Percentiles rank a stretch among this genome's conserved stretches.
These are phyloP conservation scores for Candida sanyaensis DNA, from an alignment of 1,139 yeast genomes.

Conservation along the genomic window DNA sequence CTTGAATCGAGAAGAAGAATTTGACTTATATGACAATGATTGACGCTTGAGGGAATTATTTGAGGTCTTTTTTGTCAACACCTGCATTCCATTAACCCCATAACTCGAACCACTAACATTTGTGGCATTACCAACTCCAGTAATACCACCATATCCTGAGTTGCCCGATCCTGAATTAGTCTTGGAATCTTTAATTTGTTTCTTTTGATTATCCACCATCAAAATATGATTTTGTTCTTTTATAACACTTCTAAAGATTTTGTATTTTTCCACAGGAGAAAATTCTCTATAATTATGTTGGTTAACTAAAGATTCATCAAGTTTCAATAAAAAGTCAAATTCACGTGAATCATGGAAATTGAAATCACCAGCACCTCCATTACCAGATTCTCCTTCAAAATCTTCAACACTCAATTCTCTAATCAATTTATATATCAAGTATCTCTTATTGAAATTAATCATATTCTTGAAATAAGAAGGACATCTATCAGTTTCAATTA, in stretches of 20 bases:
- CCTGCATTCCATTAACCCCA: slow-evolving; percentile 9
- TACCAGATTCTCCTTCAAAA: slow-evolving; percentile 17
- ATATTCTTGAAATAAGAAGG: slow-evolving; percentile 32
- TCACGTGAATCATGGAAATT: slow-evolving; percentile 42
- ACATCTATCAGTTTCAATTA: slow-evolving; percentile 37
- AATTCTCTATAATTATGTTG: slow-evolving; percentile 24
- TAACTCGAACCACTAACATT: background rate
- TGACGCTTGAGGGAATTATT: slow-evolving; percentile 39
- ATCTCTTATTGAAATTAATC: slow-evolving; percentile 47
- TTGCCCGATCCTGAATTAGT: background rate
- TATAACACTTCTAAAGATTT: slow-evolving; percentile 33
- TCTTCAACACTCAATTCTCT: slow-evolving; percentile 47
- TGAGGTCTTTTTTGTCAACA: slow-evolving; percentile 34
- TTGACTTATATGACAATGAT: slow-evolving; percentile 43
- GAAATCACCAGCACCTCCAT: slow-evolving; percentile 8
- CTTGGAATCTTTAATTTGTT: slow-evolving; percentile 21
- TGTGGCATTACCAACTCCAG: background rate
- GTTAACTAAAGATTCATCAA: slow-evolving; percentile 39
- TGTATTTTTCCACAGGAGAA: slow-evolving; percentile 26
- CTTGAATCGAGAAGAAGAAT: slow-evolving; percentile 42
- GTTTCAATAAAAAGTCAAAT: slow-evolving; percentile 46
- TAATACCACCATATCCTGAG: background rate
- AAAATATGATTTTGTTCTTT: slow-evolving; percentile 39
- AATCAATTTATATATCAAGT: slow-evolving; percentile 41
- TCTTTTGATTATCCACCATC: slow-evolving; percentile 37